Evolutionary conservation across 2,329 filamentous ascomycete species (phyloP).

Genomic region (Aspergillus sp.): DNA sequence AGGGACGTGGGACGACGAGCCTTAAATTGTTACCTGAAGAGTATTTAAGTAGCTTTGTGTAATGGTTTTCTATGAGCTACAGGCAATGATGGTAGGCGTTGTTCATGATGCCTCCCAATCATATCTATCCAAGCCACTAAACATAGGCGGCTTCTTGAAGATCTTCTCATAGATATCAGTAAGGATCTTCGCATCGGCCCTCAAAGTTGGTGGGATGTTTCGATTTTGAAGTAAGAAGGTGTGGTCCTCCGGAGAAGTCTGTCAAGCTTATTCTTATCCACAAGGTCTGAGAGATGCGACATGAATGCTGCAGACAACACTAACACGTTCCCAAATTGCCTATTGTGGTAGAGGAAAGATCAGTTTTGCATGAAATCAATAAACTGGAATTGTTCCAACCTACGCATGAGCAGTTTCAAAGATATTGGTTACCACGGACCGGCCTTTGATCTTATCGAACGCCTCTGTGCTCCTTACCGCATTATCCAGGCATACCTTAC

Average conservation of each 20-base stretch:
- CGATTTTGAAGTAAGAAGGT: constrained; percentile 69
- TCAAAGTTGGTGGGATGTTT: constrained; percentile 72
- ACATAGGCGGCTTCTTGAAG: constrained; percentile 35
- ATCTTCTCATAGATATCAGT: constrained; percentile 49
- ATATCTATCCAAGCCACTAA: too few species aligned
- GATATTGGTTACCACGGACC: constrained; percentile 89
- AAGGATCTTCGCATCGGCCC: constrained; percentile 73
- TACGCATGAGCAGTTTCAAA: constrained; percentile 96
- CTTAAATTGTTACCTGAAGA: too few species aligned
- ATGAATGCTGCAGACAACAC: constrained; percentile 79
- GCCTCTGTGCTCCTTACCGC: constrained; percentile 82
- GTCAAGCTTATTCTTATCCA: constrained; percentile 58
- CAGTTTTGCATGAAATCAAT: constrained; percentile 14
- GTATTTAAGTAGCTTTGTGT: too few species aligned
- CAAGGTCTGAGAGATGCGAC: constrained; percentile 61
- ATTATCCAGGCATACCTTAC: constrained; percentile 65
- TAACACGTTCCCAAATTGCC: constrained; percentile 95
- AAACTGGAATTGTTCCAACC: constrained; percentile 46
- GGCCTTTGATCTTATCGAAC: constrained; percentile 64
- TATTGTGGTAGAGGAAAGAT: constrained; percentile 49
- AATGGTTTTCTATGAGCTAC: too few species aligned
- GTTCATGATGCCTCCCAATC: too few species aligned
- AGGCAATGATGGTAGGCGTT: too few species aligned
- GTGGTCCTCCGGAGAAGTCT: constrained; percentile 72
- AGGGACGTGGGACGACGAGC: too few species aligned